Evolutionary conservation across 2,329 filamentous ascomycete species (phyloP).

Genomic region (Colletotrichum lentis): DNA sequence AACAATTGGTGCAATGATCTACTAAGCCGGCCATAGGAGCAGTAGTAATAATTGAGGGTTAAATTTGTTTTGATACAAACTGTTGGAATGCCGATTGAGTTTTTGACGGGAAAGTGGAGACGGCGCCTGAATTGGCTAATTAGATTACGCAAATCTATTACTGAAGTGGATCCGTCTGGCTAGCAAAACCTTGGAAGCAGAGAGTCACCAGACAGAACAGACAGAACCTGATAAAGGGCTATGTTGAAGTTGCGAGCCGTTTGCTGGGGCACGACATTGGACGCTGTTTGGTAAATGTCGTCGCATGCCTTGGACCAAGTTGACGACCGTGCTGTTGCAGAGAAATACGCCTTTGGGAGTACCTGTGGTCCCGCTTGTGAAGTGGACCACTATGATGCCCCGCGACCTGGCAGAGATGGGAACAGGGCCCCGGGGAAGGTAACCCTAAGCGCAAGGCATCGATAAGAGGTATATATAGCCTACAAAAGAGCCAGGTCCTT

Average conservation of each 20-base stretch:
- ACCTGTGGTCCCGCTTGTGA: conserved; percentile 45
- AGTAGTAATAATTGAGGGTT: no score
- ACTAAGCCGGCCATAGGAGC: no score
- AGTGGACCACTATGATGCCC: conserved; percentile 45
- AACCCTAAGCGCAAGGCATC: not conserved
- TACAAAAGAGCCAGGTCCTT: not conserved
- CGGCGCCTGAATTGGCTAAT: no score
- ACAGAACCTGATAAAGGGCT: conserved; percentile 50
- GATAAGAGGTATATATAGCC: not conserved
- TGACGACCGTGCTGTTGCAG: conserved; percentile 44
- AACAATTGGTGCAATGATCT: no score
- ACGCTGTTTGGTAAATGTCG: conserved; percentile 42
- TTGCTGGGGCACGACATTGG: conserved; percentile 48
- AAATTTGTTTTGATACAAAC: no score
- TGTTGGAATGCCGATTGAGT: no score
- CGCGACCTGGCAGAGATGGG: not conserved
- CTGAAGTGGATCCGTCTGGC: no score
- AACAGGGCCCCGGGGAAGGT: conserved; percentile 37
- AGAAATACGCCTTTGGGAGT: conserved; percentile 54
- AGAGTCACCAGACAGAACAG: no score
- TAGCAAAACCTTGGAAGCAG: no score
- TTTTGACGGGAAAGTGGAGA: no score
- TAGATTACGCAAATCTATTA: no score
- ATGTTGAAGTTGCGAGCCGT: conserved; percentile 53
- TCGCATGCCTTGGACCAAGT: conserved; percentile 43